Conservation (phyloP, 306 rosid genomes). For the Alnus glutinosa region DNA sequence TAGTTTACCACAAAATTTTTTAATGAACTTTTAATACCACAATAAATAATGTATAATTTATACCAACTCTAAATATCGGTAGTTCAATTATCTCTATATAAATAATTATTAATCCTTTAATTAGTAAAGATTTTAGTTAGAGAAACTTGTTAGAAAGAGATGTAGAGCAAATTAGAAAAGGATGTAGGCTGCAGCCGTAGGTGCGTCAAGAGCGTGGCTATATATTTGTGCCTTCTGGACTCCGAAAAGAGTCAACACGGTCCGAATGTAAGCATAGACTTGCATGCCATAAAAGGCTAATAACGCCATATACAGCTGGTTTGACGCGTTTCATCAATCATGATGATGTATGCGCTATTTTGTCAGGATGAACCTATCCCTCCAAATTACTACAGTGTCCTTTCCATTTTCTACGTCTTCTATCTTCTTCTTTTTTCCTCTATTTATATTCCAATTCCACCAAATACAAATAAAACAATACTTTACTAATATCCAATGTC, state of each 20-base stretch:
- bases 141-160: not conserved
- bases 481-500: not conserved
- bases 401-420: not conserved
- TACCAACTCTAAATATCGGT: too few species aligned
- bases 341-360: not conserved
- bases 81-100: too few species aligned
- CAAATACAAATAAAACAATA: not conserved
- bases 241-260: not conserved
- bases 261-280: not conserved
- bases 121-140: too few species aligned
- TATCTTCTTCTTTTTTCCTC: not conserved
- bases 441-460: not conserved
- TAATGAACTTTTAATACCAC: too few species aligned
- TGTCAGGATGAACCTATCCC: not conserved
- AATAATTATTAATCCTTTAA: too few species aligned
- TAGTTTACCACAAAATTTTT: too few species aligned
- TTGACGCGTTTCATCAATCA: constrained; percentile 1
- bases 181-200: not conserved
- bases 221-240: too few species aligned
- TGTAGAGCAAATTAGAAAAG: too few species aligned
- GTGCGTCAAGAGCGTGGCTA: not conserved
- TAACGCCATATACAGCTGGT: constrained; percentile 4
- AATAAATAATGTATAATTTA: too few species aligned
- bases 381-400: not conserved
- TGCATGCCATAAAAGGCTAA: not conserved